Evolutionary conservation across 2,329 filamentous ascomycete genomes (phyloP).

Genomic region (Penicillium psychrosexuale): DNA sequence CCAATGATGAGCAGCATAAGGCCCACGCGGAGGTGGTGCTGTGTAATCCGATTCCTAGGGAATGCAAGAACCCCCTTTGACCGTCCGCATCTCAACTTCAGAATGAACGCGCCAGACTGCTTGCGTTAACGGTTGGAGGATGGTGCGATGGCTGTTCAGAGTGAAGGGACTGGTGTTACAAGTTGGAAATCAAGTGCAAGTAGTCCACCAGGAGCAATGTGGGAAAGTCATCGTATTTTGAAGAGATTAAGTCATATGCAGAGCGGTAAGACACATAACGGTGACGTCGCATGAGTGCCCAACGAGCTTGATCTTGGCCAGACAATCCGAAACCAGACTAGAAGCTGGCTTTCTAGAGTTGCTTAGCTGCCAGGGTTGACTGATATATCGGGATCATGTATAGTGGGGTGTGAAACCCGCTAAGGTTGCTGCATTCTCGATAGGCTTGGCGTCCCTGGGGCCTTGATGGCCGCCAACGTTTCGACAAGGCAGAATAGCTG

Average conservation of each 20-base stretch:
- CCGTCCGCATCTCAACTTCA: constrained; percentile 51
- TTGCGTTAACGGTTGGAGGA: constrained; percentile 14
- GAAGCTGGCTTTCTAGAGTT: not conserved
- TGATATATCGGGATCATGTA: not conserved
- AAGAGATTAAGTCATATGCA: not conserved
- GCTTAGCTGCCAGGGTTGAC: not conserved
- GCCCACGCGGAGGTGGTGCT: constrained; percentile 62
- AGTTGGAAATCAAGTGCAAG: not conserved
- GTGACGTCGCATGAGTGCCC: not conserved
- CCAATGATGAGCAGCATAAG: constrained; percentile 66
- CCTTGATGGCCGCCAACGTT: not conserved
- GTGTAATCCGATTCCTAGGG: constrained; percentile 58
- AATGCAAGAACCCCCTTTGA: constrained; percentile 53
- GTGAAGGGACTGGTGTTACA: not conserved
- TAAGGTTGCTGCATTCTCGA: not conserved
- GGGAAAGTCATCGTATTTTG: not conserved
- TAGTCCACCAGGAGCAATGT: not conserved
- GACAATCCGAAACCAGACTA: not conserved
- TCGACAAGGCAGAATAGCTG: not conserved
- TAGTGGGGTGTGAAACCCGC: not conserved
- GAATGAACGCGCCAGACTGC: constrained; percentile 55
- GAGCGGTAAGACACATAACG: constrained; percentile 26
- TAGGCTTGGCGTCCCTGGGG: not conserved
- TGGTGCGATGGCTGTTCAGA: not conserved
- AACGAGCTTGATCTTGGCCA: not conserved